These are phyloP conservation scores for Vitis riparia DNA, from an alignment of 164 flowering plant genomes.

Conservation along the genomic window DNA sequence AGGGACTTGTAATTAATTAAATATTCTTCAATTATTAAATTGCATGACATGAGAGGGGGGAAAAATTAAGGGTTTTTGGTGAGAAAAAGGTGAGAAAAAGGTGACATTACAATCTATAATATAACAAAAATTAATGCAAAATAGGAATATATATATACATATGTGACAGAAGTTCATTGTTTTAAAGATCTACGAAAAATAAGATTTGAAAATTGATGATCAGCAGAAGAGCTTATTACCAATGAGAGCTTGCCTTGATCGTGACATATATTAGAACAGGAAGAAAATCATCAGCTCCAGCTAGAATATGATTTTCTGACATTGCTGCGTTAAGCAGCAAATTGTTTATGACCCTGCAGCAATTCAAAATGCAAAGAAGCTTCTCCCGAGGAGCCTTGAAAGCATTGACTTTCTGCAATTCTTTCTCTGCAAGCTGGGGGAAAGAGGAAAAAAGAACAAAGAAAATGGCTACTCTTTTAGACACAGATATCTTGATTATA, in stretches of 20 bases:
- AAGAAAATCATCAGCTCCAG: conserved; percentile 64
- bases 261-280: conserved; percentile 59
- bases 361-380: conserved; percentile 49
- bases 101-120: too few relatives aligned
- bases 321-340: conserved; percentile 47
- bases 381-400: conserved; percentile 55
- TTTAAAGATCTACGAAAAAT: too few relatives aligned
- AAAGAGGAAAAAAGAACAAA: neutral
- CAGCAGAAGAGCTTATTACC: conserved; percentile 42
- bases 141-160: too few relatives aligned
- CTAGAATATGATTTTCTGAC: conserved; percentile 31
- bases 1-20: too few relatives aligned
- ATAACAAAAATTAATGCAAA: too few relatives aligned
- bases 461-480: too few relatives aligned
- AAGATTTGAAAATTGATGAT: conserved; percentile 3
- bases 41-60: too few relatives aligned
- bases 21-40: too few relatives aligned
- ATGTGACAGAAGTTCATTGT: too few relatives aligned
- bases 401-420: conserved; percentile 50
- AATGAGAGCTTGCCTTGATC: conserved; percentile 66
- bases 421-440: conserved; percentile 56
- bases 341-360: conserved; percentile 62
- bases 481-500: neutral
- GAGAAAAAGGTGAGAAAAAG: too few relatives aligned
- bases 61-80: too few relatives aligned